Conservation (phyloP, 805 yeast species). For the Metschnikowia aberdeeniae region DNA sequence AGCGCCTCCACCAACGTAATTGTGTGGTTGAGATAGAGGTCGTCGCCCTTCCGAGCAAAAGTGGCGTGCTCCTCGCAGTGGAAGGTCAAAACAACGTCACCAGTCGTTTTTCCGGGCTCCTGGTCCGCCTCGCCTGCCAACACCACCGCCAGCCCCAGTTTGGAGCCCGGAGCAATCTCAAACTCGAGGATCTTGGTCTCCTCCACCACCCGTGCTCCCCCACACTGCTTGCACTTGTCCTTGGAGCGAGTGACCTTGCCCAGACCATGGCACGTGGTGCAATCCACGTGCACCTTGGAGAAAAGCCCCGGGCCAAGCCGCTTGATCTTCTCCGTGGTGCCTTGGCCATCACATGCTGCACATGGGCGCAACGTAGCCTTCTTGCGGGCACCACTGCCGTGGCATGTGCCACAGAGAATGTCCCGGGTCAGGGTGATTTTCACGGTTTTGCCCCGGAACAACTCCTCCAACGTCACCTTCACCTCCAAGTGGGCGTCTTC, state of each 20-base stretch:
- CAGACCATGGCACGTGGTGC: conserved; percentile 66
- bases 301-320: conserved; percentile 73
- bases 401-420: conserved; percentile 66
- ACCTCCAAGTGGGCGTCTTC: conserved; percentile 67
- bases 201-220: conserved; percentile 56
- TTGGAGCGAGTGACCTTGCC: conserved; percentile 59
- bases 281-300: conserved; percentile 56
- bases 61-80: conserved; percentile 44
- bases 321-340: conserved; percentile 54
- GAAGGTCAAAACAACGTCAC: conserved; percentile 69
- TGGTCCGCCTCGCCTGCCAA: conserved; percentile 74
- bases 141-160: conserved; percentile 55
- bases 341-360: conserved; percentile 68
- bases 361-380: conserved; percentile 56
- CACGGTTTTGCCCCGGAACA: conserved; percentile 76
- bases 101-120: conserved; percentile 65
- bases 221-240: conserved; percentile 75
- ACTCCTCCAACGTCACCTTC: conserved; percentile 63
- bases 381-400: conserved; percentile 71
- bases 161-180: conserved; percentile 68
- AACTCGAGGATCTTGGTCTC: conserved; percentile 75
- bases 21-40: conserved; percentile 55
- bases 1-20: conserved; percentile 77
- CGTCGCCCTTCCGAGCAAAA: conserved; percentile 58
- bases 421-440: conserved; percentile 71